Conservation (phyloP, 306 rosid genomes). For the Chamaecrista fasciculata region DNA sequence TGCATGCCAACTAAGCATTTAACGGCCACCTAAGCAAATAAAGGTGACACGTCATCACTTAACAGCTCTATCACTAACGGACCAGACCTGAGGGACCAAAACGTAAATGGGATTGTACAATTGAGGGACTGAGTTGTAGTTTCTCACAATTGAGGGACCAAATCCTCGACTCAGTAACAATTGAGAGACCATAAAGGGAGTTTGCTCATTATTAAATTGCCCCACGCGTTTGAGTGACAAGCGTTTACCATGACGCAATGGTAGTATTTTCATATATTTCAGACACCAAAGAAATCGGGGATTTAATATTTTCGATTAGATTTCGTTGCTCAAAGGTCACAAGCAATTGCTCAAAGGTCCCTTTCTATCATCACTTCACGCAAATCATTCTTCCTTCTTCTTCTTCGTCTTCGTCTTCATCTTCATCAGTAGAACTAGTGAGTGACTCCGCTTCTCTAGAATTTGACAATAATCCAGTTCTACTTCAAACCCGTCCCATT, state of each 20-base stretch:
- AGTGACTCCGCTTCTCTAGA: neutral
- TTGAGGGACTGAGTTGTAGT: too few species aligned
- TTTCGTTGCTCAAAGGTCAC: constrained; percentile 14
- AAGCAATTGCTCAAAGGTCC: constrained; percentile 13
- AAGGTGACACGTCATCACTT: too few species aligned
- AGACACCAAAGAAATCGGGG: constrained; percentile 1
- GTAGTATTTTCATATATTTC: constrained; percentile 16
- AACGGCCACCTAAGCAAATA: too few species aligned
- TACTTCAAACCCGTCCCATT: constrained; percentile 32
- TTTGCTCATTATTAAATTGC: too few species aligned
- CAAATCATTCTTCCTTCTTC: constrained; percentile 16
- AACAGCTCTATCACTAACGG: too few species aligned
- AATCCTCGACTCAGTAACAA: too few species aligned
- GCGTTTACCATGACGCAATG: neutral
- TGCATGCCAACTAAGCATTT: too few species aligned
- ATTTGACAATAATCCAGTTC: constrained; percentile 17
- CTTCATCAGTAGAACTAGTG: constrained; percentile 11
- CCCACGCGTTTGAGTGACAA: neutral
- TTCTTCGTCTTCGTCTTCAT: constrained; percentile 7
- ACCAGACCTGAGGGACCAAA: too few species aligned
- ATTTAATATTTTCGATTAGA: constrained; percentile 10
- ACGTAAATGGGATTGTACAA: too few species aligned
- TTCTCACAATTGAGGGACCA: too few species aligned
- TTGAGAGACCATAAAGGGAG: too few species aligned
- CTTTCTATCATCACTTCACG: constrained; percentile 14